These are phyloP conservation scores for Psilocybe tampanensis DNA, from an alignment of 768 basidiomycete genomes.

Conservation along the genomic window DNA sequence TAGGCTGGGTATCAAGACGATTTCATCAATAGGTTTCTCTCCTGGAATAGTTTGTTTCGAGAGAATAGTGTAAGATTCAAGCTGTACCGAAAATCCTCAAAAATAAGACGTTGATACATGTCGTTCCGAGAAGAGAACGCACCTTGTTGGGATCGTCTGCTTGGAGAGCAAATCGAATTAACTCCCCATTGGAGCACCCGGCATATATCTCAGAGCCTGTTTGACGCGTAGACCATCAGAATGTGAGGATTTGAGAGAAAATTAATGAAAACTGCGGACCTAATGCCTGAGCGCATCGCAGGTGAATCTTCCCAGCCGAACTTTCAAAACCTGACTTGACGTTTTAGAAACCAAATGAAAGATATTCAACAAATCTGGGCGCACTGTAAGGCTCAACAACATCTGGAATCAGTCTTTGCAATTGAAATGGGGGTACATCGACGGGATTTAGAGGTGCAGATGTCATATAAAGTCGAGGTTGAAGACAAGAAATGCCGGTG, in stretches of 20 bases:
- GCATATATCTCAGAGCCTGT: constrained; percentile 85
- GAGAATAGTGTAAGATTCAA: constrained; percentile 64
- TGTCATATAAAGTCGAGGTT: constrained; percentile 4
- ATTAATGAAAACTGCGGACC: constrained; percentile 33
- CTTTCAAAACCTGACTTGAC: constrained; percentile 12
- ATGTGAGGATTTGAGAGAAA: no score
- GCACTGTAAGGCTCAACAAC: constrained; percentile 42
- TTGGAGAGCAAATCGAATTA: constrained; percentile 78
- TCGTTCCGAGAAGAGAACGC: constrained; percentile 14
- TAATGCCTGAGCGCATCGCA: constrained; percentile 59
- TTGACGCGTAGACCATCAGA: background rate
- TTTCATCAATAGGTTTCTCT: constrained; percentile 76
- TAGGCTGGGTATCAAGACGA: constrained; percentile 77
- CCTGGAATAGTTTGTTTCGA: constrained; percentile 72
- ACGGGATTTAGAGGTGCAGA: constrained; percentile 29
- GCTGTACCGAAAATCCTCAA: constrained; percentile 26
- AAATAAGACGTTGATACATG: background rate
- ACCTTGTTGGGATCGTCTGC: constrained; percentile 55
- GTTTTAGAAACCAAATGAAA: constrained; percentile 1
- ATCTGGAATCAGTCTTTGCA: constrained; percentile 38
- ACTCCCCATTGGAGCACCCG: constrained; percentile 83
- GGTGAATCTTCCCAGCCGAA: constrained; percentile 25
- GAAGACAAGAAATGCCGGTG: background rate
- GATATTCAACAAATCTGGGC: constrained; percentile 5
- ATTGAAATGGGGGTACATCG: constrained; percentile 41